phyloP scores from a whole-genome alignment of 1,284 basidiomycete genomes.

The Tausonia pullulans region DNA sequence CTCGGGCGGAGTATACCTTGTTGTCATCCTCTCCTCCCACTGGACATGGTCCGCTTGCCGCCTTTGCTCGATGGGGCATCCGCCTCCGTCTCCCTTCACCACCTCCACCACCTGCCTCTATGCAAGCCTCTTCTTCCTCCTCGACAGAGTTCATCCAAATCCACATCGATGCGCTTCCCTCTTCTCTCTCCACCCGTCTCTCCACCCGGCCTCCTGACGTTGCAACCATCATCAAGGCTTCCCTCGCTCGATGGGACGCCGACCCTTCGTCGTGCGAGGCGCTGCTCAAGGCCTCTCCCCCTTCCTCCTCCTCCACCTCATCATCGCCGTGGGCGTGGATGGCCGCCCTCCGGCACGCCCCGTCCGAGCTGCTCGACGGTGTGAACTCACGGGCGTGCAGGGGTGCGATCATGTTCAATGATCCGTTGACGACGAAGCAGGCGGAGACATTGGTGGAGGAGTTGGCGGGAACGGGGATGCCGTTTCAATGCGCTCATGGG shows the following conservation, averaged over 20 bases:
- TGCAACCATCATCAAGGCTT: too few species aligned
- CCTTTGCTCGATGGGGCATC: conserved; percentile 64
- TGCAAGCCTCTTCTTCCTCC: background rate
- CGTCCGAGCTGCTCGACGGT: conserved; percentile 54
- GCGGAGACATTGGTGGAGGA: conserved; percentile 56
- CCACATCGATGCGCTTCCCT: conserved; percentile 29
- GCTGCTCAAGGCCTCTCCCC: too few species aligned
- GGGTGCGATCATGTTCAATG: conserved; percentile 96
- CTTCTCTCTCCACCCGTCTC: too few species aligned
- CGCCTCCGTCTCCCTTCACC: conserved; percentile 33
- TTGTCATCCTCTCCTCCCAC: background rate
- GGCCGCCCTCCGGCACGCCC: too few species aligned
- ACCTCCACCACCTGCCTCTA: background rate
- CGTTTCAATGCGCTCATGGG: conserved; percentile 95
- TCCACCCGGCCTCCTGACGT: too few species aligned
- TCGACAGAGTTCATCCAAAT: conserved; percentile 23
- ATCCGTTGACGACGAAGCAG: conserved; percentile 56
- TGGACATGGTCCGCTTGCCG: background rate
- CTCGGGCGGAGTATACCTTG: background rate
- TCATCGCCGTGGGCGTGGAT: too few species aligned
- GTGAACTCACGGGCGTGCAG: conserved; percentile 87
- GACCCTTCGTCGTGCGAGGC: too few species aligned
- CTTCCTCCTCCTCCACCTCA: too few species aligned
- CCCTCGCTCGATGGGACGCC: too few species aligned
- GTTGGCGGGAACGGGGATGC: conserved; percentile 60